Evolutionary conservation across 179 eudicot genomes (phyloP).

Genomic region (Heliamphora pulchella): DNA sequence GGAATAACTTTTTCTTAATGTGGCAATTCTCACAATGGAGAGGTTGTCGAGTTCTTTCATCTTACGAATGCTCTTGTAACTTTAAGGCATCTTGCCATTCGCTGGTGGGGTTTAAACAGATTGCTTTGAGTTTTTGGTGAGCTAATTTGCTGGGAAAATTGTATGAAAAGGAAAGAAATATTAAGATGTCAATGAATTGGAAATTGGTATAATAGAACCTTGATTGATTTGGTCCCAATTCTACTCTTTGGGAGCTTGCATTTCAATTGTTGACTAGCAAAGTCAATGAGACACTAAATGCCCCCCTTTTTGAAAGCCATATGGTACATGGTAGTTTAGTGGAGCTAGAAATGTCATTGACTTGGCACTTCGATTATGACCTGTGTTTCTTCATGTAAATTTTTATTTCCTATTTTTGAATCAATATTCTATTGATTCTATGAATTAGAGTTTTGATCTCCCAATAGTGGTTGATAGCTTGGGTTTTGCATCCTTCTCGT

Average conservation of each 20-base stretch:
- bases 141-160: slow-evolving; percentile 1
- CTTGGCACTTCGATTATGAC: not conserved
- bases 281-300: not conserved
- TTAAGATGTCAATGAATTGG: not conserved
- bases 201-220: not conserved
- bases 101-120: not conserved
- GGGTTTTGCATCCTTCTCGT: not conserved
- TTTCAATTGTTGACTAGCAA: not conserved
- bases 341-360: not conserved
- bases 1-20: not conserved
- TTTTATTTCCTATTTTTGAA: not conserved
- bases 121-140: not conserved
- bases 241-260: not conserved
- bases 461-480: not conserved
- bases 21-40: slow-evolving; percentile 3
- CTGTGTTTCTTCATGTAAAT: not conserved
- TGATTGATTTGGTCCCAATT: not conserved
- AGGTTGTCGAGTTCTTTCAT: not conserved
- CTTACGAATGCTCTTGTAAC: not conserved
- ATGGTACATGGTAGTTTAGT: not conserved
- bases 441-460: not conserved
- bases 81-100: not conserved
- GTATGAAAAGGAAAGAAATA: not conserved
- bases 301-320: not conserved
- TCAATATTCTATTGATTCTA: not conserved